These are phyloP conservation scores for Protomyces gravidus DNA, from an alignment of 1,139 yeast genomes.

Conservation along the genomic window DNA sequence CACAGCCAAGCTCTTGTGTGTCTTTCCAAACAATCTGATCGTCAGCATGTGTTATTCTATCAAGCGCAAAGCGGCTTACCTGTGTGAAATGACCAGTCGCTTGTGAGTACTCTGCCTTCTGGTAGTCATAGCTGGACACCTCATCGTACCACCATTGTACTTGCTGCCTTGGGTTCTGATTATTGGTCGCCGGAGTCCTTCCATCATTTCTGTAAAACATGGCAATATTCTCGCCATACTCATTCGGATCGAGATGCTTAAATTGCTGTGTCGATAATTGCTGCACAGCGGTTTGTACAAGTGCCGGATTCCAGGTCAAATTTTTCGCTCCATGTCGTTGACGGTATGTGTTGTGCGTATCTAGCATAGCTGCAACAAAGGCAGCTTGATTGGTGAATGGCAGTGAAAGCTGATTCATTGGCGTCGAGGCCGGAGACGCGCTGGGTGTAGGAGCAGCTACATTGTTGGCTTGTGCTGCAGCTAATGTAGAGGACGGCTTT, in stretches of 20 bases:
- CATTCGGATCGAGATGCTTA: slow-evolving; percentile 54
- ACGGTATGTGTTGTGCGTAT: slow-evolving; percentile 59
- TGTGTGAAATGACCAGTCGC: slow-evolving; percentile 63
- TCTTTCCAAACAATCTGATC: slow-evolving; percentile 71
- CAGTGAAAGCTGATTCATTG: not conserved
- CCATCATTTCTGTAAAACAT: slow-evolving; percentile 49
- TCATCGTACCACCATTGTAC: slow-evolving; percentile 75
- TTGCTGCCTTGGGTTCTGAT: slow-evolving; percentile 46
- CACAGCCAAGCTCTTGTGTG: slow-evolving; percentile 70
- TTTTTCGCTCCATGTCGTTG: slow-evolving; percentile 54
- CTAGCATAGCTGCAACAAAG: slow-evolving; percentile 42
- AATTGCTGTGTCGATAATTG: slow-evolving; percentile 58
- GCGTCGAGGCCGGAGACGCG: not conserved
- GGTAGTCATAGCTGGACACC: slow-evolving; percentile 52
- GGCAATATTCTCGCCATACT: slow-evolving; percentile 72
- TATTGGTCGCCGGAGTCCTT: slow-evolving; percentile 42
- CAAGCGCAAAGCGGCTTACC: slow-evolving; percentile 55
- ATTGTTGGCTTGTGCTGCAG: not conserved
- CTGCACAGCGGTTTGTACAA: slow-evolving; percentile 58
- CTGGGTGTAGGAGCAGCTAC: not conserved
- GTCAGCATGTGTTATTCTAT: slow-evolving; percentile 59
- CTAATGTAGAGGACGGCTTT: not conserved
- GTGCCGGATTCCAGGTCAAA: slow-evolving; percentile 55
- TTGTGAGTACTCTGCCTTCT: slow-evolving; percentile 40
- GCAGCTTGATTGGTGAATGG: slow-evolving; percentile 33